Evolutionary conservation across 2,329 filamentous ascomycete species (phyloP).

Genomic region (Penicillium sp.): DNA sequence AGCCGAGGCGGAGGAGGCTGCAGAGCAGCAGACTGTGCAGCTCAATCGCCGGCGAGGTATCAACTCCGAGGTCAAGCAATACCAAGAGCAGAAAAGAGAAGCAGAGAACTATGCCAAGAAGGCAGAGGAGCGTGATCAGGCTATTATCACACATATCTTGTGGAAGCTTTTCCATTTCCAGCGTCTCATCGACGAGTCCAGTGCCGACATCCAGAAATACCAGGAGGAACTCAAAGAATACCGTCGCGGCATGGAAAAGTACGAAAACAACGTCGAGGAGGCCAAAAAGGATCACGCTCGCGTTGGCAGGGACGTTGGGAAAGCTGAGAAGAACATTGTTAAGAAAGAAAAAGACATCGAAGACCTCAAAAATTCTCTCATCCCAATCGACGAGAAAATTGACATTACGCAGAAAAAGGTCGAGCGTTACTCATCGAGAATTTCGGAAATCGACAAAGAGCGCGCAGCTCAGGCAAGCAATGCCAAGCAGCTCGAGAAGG

Average conservation of each 20-base stretch:
- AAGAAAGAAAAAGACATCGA: constrained; percentile 81
- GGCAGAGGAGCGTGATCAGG: constrained; percentile 81
- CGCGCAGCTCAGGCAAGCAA: constrained; percentile 63
- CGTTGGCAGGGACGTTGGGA: constrained; percentile 67
- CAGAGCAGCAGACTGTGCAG: constrained; percentile 82
- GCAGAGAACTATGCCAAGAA: constrained; percentile 91
- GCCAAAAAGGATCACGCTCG: constrained; percentile 78
- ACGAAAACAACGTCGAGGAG: constrained; percentile 70
- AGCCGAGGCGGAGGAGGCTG: constrained; percentile 73
- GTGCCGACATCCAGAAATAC: constrained; percentile 81
- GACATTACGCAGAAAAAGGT: constrained; percentile 67
- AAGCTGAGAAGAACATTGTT: constrained; percentile 79
- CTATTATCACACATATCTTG: constrained; percentile 84
- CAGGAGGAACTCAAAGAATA: constrained; percentile 94
- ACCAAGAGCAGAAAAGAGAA: constrained; percentile 92
- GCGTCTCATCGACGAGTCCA: constrained; percentile 85
- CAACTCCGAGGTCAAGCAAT: constrained; percentile 96
- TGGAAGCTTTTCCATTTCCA: constrained; percentile 98
- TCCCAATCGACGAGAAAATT: constrained; percentile 91
- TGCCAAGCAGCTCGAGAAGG: constrained; percentile 69
- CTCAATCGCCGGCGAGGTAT: constrained; percentile 85
- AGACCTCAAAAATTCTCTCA: constrained; percentile 73
- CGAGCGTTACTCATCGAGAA: constrained; percentile 60
- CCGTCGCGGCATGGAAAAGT: constrained; percentile 78
- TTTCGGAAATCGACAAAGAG: constrained; percentile 68